Evolutionary conservation across 371 early-diverging fungal genomes (phyloP).

Genomic region (Mortierella sp.): DNA sequence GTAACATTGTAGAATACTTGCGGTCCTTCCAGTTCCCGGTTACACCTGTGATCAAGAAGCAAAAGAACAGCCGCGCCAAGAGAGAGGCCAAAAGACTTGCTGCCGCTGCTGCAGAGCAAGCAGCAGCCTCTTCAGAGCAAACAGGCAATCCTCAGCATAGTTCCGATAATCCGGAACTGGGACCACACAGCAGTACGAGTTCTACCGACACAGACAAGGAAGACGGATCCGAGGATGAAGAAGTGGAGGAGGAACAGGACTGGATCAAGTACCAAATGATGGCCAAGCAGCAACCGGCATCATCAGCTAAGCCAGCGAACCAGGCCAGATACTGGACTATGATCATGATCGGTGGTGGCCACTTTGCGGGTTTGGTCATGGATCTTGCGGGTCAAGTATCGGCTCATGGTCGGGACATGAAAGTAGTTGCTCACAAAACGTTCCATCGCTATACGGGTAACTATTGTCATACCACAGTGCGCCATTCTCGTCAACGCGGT

Average conservation of each 20-base stretch:
- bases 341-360: conserved; percentile 86
- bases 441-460: conserved; percentile 92
- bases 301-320: background rate
- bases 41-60: conserved; percentile 20
- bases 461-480: background rate
- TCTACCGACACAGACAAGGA: conserved; percentile 6
- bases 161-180: background rate
- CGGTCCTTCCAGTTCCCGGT: conserved; percentile 21
- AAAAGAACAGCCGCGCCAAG: conserved; percentile 26
- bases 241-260: conserved; percentile 19
- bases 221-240: conserved; percentile 24
- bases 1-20: conserved; percentile 29
- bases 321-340: conserved; percentile 79
- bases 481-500: no score
- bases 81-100: conserved; percentile 18
- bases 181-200: background rate
- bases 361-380: conserved; percentile 91
- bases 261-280: conserved; percentile 46
- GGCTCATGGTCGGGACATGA: conserved; percentile 37
- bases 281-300: conserved; percentile 9
- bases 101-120: conserved; percentile 14
- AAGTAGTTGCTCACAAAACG: conserved; percentile 83
- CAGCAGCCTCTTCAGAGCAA: background rate
- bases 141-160: conserved; percentile 1
- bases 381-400: conserved; percentile 71